Percentiles rank a stretch among this genome's conserved stretches.
Conservation (phyloP, 2,329 filamentous ascomycete genomes). For the Claviceps sp. region DNA sequence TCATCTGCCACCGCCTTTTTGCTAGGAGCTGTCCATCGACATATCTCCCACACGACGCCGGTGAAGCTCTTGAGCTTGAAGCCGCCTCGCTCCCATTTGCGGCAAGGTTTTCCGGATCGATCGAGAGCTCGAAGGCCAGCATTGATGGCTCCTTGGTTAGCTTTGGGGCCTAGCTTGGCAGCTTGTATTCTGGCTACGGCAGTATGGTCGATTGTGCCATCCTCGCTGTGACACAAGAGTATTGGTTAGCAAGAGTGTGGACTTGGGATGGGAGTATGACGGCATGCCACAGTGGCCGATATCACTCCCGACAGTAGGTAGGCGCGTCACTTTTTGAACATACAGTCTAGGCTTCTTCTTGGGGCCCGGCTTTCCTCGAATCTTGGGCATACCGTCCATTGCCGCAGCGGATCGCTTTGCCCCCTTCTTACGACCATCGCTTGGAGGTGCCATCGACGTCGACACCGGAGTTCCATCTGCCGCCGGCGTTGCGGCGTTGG, state of each 20-base stretch:
- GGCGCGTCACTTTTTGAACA: constrained; percentile 25
- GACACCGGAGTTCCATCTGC: constrained; percentile 42
- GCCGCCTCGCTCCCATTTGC: constrained; percentile 75
- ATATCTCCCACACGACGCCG: constrained; percentile 67
- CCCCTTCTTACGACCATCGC: constrained; percentile 56
- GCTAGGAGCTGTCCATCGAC: constrained; percentile 68
- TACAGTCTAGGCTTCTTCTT: constrained; percentile 96
- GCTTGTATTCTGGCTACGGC: constrained; percentile 35
- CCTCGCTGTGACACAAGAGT: constrained; percentile 36
- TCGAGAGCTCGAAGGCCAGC: constrained; percentile 89
- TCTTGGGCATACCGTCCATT: constrained; percentile 51
- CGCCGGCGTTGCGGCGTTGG: constrained; percentile 45
- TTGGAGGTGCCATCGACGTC: constrained; percentile 45
- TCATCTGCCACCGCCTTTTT: constrained; percentile 35
- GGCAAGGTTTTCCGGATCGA: constrained; percentile 79
- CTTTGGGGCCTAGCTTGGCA: constrained; percentile 82
- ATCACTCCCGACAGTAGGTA: not conserved
- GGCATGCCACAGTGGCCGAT: not conserved
- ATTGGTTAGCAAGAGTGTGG: constrained; percentile 15
- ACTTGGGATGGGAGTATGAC: constrained; percentile 2
- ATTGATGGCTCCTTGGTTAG: constrained; percentile 95
- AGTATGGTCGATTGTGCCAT: constrained; percentile 47
- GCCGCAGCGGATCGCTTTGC: constrained; percentile 53
- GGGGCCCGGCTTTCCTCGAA: constrained; percentile 77
- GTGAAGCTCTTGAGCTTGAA: constrained; percentile 89